Evolutionary conservation across 371 early-diverging fungal genomes (phyloP), one percentile per base, ranked within the genome.

Genomic region (Haplosporangium sp.): DNA sequence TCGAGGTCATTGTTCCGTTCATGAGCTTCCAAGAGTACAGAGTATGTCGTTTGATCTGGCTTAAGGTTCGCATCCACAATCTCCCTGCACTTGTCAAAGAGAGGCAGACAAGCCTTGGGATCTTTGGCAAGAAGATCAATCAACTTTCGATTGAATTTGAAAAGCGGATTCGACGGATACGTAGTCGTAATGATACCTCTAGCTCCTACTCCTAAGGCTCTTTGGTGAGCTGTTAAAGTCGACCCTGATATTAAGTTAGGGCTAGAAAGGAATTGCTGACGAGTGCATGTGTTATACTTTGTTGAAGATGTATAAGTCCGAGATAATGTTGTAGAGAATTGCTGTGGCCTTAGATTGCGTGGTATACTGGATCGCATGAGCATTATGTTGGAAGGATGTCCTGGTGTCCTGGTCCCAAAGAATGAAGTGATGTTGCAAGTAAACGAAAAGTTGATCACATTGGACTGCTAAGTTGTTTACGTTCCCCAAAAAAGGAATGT

Each of bases 11-110:
- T 65, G 50, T 81, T 81, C 4, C 71, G 65, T 59, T 65, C 82
- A 52, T 75, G 44, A 0, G 72, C 82, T 34, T 75, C 72, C 13
- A 81, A 47, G 4, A 81, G 59, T 3, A 69, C 72, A 6, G 39
- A 47, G 42, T 81, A 81, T 6, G 82, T 81, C 4, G 75, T 81
- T 57, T 66, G 55, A 53, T 81, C 82, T 8, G 82, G 82, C 60
- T 71, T 68, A 13, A 81, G 61, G 0, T 75, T 72, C 0, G 68
- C 17, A 1, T 81, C 72, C 11, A 60, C 38, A 19, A 81, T 61
- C 7, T 69, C 66, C 67, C 71, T 50, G 40, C 79, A 78, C 15
- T 67, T 74, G 58, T 78, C 79, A 64, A 78, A 78, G 62, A 78
- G 52, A 27, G 67, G 65, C 34, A 71, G 58, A 27, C 63, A 74